Conservation (phyloP, 2,329 filamentous ascomycete species). For the Alternaria consortialis region DNA sequence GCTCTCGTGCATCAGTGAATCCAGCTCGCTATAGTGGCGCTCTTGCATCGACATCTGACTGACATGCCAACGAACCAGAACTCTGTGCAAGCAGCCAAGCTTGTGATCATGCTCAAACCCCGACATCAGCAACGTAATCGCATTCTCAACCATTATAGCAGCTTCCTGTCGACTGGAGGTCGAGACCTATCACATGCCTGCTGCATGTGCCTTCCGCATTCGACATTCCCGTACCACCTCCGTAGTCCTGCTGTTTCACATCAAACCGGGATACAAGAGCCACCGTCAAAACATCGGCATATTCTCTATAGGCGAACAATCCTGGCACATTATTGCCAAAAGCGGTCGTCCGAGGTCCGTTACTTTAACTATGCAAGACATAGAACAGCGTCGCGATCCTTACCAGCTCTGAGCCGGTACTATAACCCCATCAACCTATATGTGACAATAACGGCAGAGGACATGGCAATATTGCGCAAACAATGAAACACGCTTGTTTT, state of each 20-base stretch:
- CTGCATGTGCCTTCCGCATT: neutral
- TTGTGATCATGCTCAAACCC: neutral
- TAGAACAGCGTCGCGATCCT: neutral
- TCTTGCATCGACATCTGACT: neutral
- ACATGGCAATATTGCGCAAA: conserved; percentile 25
- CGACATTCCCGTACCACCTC: neutral
- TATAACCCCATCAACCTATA: conserved; percentile 33
- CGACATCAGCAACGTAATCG: neutral
- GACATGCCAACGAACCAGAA: neutral
- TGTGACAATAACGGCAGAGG: conserved; percentile 33
- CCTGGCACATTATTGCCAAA: neutral
- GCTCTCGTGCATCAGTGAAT: neutral
- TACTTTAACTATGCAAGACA: conserved; percentile 6
- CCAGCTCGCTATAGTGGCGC: neutral
- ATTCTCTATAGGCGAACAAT: neutral
- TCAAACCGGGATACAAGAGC: neutral
- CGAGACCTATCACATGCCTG: neutral
- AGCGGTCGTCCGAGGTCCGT: neutral
- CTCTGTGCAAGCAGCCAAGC: neutral
- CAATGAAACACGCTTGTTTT: conserved; percentile 10
- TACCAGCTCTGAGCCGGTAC: conserved; percentile 12
- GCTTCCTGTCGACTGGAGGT: neutral
- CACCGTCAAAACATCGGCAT: neutral
- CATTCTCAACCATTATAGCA: neutral
- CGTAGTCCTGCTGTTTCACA: neutral